A percentile compares a stretch with the other conserved stretches of the same genome.
Conservation (phyloP, 2,329 filamentous ascomycete genomes). For the Penicillium sp. region DNA sequence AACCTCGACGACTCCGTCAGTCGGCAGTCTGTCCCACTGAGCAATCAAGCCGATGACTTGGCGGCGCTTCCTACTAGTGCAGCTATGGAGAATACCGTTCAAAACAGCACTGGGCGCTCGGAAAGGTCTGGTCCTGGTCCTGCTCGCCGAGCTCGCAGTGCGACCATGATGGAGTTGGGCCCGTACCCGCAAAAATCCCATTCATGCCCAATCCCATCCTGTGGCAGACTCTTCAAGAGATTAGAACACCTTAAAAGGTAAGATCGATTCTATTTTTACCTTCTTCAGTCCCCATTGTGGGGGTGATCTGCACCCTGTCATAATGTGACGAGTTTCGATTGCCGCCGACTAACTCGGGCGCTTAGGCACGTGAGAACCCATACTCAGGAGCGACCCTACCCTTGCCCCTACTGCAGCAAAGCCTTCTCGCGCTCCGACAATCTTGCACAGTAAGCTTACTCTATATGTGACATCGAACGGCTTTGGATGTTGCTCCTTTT, state of each 20-base stretch:
- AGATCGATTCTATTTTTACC: slow-evolving; percentile 48
- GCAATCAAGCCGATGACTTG: slow-evolving; percentile 71
- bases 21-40: slow-evolving; percentile 68
- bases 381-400: slow-evolving; percentile 98
- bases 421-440: slow-evolving; percentile 98
- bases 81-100: slow-evolving; percentile 56
- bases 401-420: slow-evolving; percentile 97
- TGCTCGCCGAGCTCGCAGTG: slow-evolving; percentile 86
- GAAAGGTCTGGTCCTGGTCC: slow-evolving; percentile 65
- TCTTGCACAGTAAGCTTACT: slow-evolving; percentile 80
- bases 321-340: slow-evolving; percentile 46
- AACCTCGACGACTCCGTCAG: slow-evolving; percentile 81
- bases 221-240: slow-evolving; percentile 96
- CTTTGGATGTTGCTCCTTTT: background rate
- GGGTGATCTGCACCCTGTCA: slow-evolving; percentile 35
- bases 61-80: slow-evolving; percentile 67
- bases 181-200: slow-evolving; percentile 98
- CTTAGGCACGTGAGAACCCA: slow-evolving; percentile 96
- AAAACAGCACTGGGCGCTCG: slow-evolving; percentile 63
- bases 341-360: slow-evolving; percentile 56
- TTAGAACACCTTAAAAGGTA: slow-evolving; percentile 99
- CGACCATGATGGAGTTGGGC: slow-evolving; percentile 93
- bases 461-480: background rate
- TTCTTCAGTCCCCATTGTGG: slow-evolving; percentile 30
- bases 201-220: slow-evolving; percentile 98